Percentiles rank a stretch among this genome's conserved stretches.
These are phyloP conservation scores for Yamadazyma songkhlaensis DNA, from an alignment of 1,139 yeast species.

Conservation along the genomic window DNA sequence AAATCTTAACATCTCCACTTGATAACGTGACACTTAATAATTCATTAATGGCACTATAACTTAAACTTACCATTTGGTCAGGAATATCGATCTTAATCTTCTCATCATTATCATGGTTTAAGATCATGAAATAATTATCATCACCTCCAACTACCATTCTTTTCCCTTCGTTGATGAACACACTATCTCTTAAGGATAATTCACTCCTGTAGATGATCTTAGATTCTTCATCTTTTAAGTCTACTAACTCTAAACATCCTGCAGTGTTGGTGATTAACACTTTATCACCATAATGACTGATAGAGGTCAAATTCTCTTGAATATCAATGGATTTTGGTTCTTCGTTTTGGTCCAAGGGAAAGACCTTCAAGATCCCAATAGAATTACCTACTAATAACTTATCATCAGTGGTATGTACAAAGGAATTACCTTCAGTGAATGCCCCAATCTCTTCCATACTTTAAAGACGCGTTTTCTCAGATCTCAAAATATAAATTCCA, in stretches of 20 bases:
- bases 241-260: constrained; percentile 34
- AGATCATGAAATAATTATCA: constrained; percentile 57
- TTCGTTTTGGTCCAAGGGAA: constrained; percentile 41
- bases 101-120: constrained; percentile 32
- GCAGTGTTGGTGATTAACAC: constrained; percentile 30
- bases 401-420: constrained; percentile 32
- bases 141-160: constrained; percentile 76
- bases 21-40: constrained; percentile 54
- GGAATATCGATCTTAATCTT: constrained; percentile 29
- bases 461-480: constrained; percentile 6
- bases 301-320: constrained; percentile 38
- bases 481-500: not conserved
- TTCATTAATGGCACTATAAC: constrained; percentile 63
- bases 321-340: constrained; percentile 59
- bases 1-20: constrained; percentile 66
- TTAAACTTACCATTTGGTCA: constrained; percentile 58
- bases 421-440: constrained; percentile 47
- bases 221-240: constrained; percentile 20
- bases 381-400: constrained; percentile 50
- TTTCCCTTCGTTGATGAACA: constrained; percentile 68
- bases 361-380: constrained; percentile 50
- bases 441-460: constrained; percentile 27
- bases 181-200: constrained; percentile 64
- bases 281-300: constrained; percentile 21
- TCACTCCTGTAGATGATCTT: constrained; percentile 41